A percentile compares a stretch with the other conserved stretches of the same genome.
Evolutionary conservation across 805 yeast genomes (phyloP).

Genomic region (Sugiyamaella marilandica): DNA sequence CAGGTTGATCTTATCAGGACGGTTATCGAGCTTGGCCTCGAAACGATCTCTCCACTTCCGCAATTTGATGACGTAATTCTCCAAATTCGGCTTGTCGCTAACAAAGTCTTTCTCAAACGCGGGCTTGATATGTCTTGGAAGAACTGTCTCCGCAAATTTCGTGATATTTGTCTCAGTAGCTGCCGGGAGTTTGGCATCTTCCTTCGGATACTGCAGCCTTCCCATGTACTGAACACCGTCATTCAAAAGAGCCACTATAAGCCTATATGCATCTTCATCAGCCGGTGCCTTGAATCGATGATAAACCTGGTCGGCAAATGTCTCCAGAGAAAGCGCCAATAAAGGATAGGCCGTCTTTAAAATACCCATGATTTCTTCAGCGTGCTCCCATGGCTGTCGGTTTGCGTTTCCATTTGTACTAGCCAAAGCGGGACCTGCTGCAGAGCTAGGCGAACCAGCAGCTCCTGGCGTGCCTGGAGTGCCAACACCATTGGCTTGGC

Average conservation of each 20-base stretch:
- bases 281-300: conserved; percentile 90
- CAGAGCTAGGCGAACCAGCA: conserved; percentile 4
- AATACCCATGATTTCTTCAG: conserved; percentile 88
- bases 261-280: conserved; percentile 93
- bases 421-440: conserved; percentile 5
- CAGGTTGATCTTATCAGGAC: conserved; percentile 71
- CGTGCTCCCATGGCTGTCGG: conserved; percentile 91
- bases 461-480: conserved; percentile 3
- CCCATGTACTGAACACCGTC: conserved; percentile 91
- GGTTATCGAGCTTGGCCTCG: conserved; percentile 85
- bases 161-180: conserved; percentile 85
- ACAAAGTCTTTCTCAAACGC: conserved; percentile 92
- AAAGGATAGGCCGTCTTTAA: conserved; percentile 95
- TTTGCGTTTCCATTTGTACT: conserved; percentile 14
- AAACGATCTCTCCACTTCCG: conserved; percentile 90
- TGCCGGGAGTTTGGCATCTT: conserved; percentile 82
- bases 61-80: conserved; percentile 74
- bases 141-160: conserved; percentile 85
- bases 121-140: conserved; percentile 81
- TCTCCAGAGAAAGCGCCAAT: conserved; percentile 85
- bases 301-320: conserved; percentile 90
- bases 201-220: conserved; percentile 79
- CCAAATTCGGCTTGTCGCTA: conserved; percentile 78
- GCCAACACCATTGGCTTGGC: conserved; percentile 1
- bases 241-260: conserved; percentile 84